phyloP scores from a whole-genome alignment of 1,284 basidiomycete genomes.

The Cryptococcus sp. region DNA sequence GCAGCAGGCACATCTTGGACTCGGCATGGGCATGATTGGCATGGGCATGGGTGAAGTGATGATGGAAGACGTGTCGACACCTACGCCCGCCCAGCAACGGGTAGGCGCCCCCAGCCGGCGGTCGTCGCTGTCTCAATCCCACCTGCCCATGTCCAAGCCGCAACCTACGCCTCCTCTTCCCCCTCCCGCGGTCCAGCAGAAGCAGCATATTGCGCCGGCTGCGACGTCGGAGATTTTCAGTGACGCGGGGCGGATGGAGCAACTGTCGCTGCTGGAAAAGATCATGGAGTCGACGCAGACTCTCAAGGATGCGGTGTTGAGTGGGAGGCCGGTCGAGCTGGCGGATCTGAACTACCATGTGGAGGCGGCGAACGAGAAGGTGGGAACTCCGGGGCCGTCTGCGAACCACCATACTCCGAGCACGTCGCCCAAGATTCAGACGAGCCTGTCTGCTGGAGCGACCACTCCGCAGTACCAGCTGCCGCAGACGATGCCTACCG shows the following conservation, averaged over 20 bases:
- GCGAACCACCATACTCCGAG: too few species aligned
- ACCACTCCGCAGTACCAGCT: slow-evolving; percentile 4
- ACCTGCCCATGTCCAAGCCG: not conserved
- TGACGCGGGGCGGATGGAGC: slow-evolving; percentile 26
- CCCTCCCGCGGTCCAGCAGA: not conserved
- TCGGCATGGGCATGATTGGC: not conserved
- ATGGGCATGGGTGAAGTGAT: slow-evolving; percentile 23
- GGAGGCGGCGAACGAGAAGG: slow-evolving; percentile 35
- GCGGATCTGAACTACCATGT: slow-evolving; percentile 41
- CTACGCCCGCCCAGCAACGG: slow-evolving; percentile 13
- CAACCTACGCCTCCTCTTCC: not conserved
- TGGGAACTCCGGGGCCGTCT: too few species aligned
- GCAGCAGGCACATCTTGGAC: too few species aligned
- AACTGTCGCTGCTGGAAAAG: slow-evolving; percentile 39
- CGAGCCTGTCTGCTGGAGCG: not conserved
- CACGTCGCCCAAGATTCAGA: slow-evolving; percentile 11
- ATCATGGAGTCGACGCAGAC: slow-evolving; percentile 41
- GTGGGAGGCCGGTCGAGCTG: slow-evolving; percentile 36
- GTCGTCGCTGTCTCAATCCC: slow-evolving; percentile 12
- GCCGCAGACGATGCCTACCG: slow-evolving; percentile 5
- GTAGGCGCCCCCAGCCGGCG: slow-evolving; percentile 13
- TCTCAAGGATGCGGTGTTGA: slow-evolving; percentile 38
- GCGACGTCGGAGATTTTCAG: slow-evolving; percentile 20
- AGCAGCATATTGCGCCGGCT: not conserved
- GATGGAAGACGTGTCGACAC: slow-evolving; percentile 42